Evolutionary conservation across 2,329 filamentous ascomycete species (phyloP).

Genomic region (Pyrenophora seminiperda): DNA sequence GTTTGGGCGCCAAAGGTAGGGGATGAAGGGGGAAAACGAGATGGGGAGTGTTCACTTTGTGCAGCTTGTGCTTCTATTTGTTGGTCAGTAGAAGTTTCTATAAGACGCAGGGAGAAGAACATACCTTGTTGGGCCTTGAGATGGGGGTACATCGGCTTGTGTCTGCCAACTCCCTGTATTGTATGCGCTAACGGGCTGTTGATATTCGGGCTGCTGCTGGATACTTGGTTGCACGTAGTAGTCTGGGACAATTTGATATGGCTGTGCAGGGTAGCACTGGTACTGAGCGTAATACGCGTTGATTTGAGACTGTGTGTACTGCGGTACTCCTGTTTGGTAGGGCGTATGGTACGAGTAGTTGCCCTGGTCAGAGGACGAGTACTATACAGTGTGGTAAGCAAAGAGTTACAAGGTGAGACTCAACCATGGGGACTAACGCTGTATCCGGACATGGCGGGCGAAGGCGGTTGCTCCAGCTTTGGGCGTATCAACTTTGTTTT

Average conservation of each 20-base stretch:
- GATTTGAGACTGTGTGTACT: conserved; percentile 43
- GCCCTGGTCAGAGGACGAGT: conserved; percentile 27
- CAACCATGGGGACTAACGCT: conserved; percentile 17
- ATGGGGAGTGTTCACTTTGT: conserved; percentile 21
- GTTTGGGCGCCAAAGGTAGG: background rate
- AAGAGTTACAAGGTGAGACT: background rate
- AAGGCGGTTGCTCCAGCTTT: conserved; percentile 24
- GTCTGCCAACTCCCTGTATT: conserved; percentile 17
- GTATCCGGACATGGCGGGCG: conserved; percentile 35
- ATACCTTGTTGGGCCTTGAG: conserved; percentile 19
- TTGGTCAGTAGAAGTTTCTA: background rate
- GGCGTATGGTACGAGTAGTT: conserved; percentile 24
- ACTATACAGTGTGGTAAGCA: conserved; percentile 16
- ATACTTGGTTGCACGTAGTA: conserved; percentile 26
- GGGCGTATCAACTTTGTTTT: conserved; percentile 17
- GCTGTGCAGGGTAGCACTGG: conserved; percentile 36
- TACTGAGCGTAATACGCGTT: conserved; percentile 39
- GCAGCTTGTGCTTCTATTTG: conserved; percentile 22
- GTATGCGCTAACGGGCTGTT: conserved; percentile 18
- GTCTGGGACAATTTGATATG: conserved; percentile 35
- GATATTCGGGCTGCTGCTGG: conserved; percentile 14
- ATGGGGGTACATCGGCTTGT: conserved; percentile 9
- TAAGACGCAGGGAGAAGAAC: background rate
- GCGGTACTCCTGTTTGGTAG: conserved; percentile 27
- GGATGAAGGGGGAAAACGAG: no score